These are phyloP conservation scores for Solanum hybrid DNA, from an alignment of 305 asterid genomes.

Conservation along the genomic window DNA sequence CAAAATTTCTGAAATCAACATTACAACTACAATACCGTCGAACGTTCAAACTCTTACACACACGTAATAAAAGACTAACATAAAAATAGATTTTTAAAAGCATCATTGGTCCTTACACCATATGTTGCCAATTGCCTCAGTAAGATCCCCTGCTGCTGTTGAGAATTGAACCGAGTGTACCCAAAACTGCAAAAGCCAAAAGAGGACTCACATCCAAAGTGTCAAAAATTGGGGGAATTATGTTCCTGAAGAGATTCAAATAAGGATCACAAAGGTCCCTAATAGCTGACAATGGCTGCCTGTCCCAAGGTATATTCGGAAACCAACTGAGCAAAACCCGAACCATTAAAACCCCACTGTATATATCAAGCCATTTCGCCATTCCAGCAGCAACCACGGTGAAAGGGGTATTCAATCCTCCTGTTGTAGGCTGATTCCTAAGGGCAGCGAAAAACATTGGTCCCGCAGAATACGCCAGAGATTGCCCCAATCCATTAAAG, in stretches of 20 bases:
- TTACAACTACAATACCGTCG: neutral
- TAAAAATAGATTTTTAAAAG: neutral
- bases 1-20: neutral
- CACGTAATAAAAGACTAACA: neutral
- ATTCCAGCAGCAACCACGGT: constrained; percentile 83
- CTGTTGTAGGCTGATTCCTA: constrained; percentile 22
- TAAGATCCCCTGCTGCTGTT: constrained; percentile 38
- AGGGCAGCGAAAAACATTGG: constrained; percentile 77
- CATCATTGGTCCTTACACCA: constrained; percentile 9
- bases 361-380: constrained; percentile 83
- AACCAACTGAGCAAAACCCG: constrained; percentile 89
- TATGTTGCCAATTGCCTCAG: constrained; percentile 15
- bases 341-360: constrained; percentile 76
- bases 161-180: constrained; percentile 57
- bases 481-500: constrained; percentile 8
- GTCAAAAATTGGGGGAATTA: constrained; percentile 69
- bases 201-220: constrained; percentile 79
- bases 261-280: constrained; percentile 93
- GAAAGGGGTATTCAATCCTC: constrained; percentile 60
- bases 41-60: neutral
- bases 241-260: constrained; percentile 74
- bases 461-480: constrained; percentile 34
- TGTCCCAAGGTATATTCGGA: constrained; percentile 91
- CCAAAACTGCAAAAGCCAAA: constrained; percentile 72
- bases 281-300: constrained; percentile 77